Evolutionary conservation across 345 rosid species (phyloP).

Genomic region (Lepidium aucheri): DNA sequence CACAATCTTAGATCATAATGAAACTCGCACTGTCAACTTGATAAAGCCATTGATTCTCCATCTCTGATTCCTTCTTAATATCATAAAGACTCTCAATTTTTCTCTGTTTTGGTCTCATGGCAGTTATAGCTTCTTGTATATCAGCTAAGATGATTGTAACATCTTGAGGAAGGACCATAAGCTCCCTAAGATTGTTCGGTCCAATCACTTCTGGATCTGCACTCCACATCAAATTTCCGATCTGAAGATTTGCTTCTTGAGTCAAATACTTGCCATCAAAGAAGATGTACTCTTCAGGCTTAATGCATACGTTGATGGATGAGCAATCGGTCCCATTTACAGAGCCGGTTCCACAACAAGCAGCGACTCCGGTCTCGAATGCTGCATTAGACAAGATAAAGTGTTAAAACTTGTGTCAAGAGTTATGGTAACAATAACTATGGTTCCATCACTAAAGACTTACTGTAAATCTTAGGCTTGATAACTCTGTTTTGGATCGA

Average conservation of each 20-base stretch:
- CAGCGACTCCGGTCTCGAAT: conserved; percentile 13
- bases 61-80: conserved; percentile 11
- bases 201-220: conserved; percentile 18
- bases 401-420: neutral
- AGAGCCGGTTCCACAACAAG: conserved; percentile 34
- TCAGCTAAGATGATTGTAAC: neutral
- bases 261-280: conserved; percentile 28
- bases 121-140: conserved; percentile 9
- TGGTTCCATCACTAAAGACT: neutral
- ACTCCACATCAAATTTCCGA: conserved; percentile 21
- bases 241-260: conserved; percentile 22
- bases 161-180: conserved; percentile 20
- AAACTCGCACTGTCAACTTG: neutral
- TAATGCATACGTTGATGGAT: conserved; percentile 1
- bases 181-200: conserved; percentile 27
- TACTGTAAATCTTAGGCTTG: conserved; percentile 22
- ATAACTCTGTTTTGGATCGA: conserved; percentile 23
- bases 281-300: conserved; percentile 25
- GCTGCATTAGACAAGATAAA: conserved; percentile 7
- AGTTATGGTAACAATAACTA: neutral
- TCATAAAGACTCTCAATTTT: conserved; percentile 16
- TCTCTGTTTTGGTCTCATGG: neutral
- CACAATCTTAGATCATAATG: conserved; percentile 12
- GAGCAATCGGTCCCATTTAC: conserved; percentile 19
- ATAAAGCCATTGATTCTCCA: conserved; percentile 9